These are phyloP conservation scores for Hyphopichia burtonii DNA, from an alignment of 1,139 yeast species.

Conservation along the genomic window DNA sequence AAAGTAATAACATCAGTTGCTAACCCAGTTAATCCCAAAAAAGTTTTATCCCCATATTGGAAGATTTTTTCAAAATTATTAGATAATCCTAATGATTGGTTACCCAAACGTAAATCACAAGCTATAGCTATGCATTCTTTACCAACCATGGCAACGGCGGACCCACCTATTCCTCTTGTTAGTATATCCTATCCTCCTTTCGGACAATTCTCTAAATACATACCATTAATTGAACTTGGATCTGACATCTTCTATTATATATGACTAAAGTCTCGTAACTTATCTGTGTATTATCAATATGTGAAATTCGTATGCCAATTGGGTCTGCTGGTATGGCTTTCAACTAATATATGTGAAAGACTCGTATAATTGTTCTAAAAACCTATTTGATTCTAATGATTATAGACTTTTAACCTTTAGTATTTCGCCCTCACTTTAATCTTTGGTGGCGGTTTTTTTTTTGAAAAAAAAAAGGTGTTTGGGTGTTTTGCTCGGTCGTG, in stretches of 20 bases:
- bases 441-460: constrained; percentile 2
- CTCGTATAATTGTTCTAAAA: neutral
- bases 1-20: constrained; percentile 93
- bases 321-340: neutral
- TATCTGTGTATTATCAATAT: too few species aligned
- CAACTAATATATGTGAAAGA: too few species aligned
- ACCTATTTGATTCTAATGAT: neutral
- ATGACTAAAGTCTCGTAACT: too few species aligned
- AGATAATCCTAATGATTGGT: constrained; percentile 88
- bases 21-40: constrained; percentile 89
- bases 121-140: constrained; percentile 98
- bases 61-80: constrained; percentile 92
- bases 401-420: neutral
- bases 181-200: too few species aligned
- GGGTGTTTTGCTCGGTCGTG: neutral
- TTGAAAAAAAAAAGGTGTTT: neutral
- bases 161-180: constrained; percentile 59
- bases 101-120: constrained; percentile 89
- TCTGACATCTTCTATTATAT: constrained; percentile 38
- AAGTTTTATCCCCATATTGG: constrained; percentile 75
- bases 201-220: constrained; percentile 4
- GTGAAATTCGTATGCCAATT: neutral
- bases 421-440: constrained; percentile 2
- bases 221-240: constrained; percentile 49
- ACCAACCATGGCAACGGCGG: constrained; percentile 98